Percentiles rank a stretch among this genome's conserved stretches.
These are phyloP conservation scores for Thecaphora frezii DNA, from an alignment of 1,284 basidiomycete species.

Conservation along the genomic window DNA sequence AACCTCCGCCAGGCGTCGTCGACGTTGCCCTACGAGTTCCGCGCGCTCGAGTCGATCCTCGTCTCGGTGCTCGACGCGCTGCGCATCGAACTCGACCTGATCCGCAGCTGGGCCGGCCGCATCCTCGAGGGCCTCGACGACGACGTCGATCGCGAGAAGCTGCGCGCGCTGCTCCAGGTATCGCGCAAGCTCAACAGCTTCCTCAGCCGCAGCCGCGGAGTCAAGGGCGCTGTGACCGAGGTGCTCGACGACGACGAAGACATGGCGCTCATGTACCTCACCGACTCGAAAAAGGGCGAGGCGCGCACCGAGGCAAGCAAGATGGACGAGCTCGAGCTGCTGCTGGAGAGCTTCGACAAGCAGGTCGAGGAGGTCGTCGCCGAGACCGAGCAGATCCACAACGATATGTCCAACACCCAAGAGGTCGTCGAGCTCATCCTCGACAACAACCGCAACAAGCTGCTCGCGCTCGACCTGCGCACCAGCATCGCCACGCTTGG, in stretches of 20 bases:
- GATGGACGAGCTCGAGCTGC: conserved; percentile 78
- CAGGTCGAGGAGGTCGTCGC: conserved; percentile 60
- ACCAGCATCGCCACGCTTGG: conserved; percentile 92
- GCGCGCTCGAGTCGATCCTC: conserved; percentile 51
- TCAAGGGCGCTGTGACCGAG: conserved; percentile 42
- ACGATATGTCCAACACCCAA: conserved; percentile 82
- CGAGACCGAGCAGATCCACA: conserved; percentile 40
- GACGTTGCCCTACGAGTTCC: conserved; percentile 50
- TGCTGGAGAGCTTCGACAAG: conserved; percentile 90
- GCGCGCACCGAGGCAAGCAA: conserved; percentile 16
- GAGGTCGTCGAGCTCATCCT: conserved; percentile 96
- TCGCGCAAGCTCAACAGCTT: conserved; percentile 45
- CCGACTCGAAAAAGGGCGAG: conserved; percentile 10
- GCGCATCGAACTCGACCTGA: conserved; percentile 42
- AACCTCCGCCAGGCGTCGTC: conserved; percentile 25
- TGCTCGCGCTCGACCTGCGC: conserved; percentile 87
- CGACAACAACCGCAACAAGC: conserved; percentile 90
- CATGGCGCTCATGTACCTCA: conserved; percentile 74
- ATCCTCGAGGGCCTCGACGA: conserved; percentile 46
- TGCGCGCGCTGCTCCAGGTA: conserved; percentile 45
- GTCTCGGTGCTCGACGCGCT: conserved; percentile 49
- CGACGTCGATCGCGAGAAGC: conserved; percentile 52
- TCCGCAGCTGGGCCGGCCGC: conserved; percentile 32
- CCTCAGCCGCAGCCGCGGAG: conserved; percentile 34
- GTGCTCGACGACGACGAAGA: conserved; percentile 67